Conservation (phyloP, 495 filamentous ascomycete genomes). For the Chaetomium tenue region DNA sequence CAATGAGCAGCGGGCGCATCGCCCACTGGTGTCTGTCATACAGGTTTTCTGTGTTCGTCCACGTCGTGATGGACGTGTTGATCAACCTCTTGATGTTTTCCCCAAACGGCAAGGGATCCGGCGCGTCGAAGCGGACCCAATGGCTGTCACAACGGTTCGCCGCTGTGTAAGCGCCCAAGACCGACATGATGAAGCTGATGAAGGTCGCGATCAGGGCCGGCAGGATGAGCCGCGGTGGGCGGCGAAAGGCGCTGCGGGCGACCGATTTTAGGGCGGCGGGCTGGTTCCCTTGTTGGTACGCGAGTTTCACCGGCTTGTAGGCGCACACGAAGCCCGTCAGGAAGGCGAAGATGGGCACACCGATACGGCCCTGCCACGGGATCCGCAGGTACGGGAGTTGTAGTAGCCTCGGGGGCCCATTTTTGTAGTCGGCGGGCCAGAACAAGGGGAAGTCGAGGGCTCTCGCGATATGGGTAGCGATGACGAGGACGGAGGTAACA, state of each 20-base stretch:
- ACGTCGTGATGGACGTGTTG: constrained; percentile 52
- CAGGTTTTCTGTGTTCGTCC: constrained; percentile 57
- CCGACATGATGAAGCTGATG: constrained; percentile 56
- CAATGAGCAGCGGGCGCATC: constrained; percentile 58
- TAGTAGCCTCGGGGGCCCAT: constrained; percentile 49
- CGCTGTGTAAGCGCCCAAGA: constrained; percentile 56
- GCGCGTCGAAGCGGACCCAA: constrained; percentile 58
- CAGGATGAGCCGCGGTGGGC: constrained; percentile 59
- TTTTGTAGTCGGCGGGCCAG: constrained; percentile 50
- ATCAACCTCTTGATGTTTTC: constrained; percentile 42
- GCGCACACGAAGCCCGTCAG: constrained; percentile 67
- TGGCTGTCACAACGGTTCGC: constrained; percentile 56
- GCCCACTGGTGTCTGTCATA: constrained; percentile 69
- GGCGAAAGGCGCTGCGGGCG: constrained; percentile 62
- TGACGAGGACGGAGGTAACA: constrained; percentile 62
- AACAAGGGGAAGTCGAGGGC: constrained; percentile 59
- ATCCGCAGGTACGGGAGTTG: constrained; percentile 63
- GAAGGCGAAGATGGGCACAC: constrained; percentile 65
- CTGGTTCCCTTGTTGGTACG: constrained; percentile 52
- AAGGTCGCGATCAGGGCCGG: constrained; percentile 60
- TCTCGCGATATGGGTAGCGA: constrained; percentile 61
- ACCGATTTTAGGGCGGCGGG: constrained; percentile 54
- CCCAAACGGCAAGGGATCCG: constrained; percentile 37
- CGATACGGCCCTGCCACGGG: constrained; percentile 60
- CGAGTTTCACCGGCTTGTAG: constrained; percentile 59